A percentile compares a stretch with the other conserved stretches of the same genome.
These are phyloP conservation scores for Tolypocladium tropicale DNA, from an alignment of 2,329 filamentous ascomycete species.

Conservation along the genomic window DNA sequence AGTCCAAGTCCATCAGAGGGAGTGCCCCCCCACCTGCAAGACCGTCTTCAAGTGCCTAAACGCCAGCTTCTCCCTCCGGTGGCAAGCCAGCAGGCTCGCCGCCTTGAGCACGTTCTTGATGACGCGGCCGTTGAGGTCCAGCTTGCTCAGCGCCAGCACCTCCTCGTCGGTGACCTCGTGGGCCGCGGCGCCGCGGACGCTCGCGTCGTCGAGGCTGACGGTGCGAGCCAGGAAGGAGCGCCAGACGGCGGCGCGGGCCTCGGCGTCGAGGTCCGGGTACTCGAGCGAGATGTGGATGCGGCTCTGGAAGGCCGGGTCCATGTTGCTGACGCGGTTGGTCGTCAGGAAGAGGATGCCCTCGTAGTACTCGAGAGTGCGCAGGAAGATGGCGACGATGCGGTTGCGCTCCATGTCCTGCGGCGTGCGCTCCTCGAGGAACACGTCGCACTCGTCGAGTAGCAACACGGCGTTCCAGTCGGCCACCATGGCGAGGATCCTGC, in stretches of 20 bases:
- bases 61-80: constrained; percentile 17
- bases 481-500: constrained; percentile 50
- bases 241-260: constrained; percentile 28
- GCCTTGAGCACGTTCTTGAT: constrained; percentile 39
- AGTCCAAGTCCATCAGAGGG: too few species aligned
- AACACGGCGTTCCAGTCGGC: constrained; percentile 37
- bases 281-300: constrained; percentile 38
- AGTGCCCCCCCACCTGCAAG: constrained; percentile 17
- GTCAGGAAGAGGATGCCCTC: constrained; percentile 38
- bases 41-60: constrained; percentile 20
- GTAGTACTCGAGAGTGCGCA: constrained; percentile 36
- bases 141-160: constrained; percentile 23
- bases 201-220: constrained; percentile 8
- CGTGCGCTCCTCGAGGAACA: constrained; percentile 29
- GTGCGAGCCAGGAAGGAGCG: constrained; percentile 25
- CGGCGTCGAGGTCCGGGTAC: constrained; percentile 29
- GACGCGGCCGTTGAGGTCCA: constrained; percentile 37
- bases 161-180: constrained; percentile 19
- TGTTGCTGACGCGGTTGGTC: constrained; percentile 33
- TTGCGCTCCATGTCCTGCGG: constrained; percentile 23
- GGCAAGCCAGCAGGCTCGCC: constrained; percentile 19
- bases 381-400: constrained; percentile 25
- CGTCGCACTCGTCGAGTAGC: constrained; percentile 25
- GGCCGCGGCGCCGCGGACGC: constrained; percentile 13
- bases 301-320: constrained; percentile 36